These are phyloP conservation scores for Saturnispora ahearnii DNA, from an alignment of 805 yeast species.

Conservation along the genomic window DNA sequence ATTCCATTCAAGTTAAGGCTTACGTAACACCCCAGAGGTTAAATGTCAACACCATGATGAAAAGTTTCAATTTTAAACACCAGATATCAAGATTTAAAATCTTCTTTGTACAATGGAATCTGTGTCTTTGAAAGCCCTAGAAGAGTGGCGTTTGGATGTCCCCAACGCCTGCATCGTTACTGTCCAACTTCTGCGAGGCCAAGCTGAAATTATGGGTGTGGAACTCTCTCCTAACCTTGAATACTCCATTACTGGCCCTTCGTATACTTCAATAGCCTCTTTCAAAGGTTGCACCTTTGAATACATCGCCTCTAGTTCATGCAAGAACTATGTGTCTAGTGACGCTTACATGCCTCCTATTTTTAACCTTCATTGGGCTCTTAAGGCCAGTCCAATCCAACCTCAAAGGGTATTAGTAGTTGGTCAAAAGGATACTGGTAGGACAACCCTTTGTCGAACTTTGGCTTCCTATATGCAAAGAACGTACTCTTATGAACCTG, in stretches of 20 bases:
- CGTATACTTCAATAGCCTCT: constrained; percentile 47
- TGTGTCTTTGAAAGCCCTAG: constrained; percentile 1
- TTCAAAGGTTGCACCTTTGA: constrained; percentile 58
- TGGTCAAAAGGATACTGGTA: constrained; percentile 71
- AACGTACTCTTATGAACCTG: background rate
- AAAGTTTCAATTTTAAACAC: too few species aligned
- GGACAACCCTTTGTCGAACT: constrained; percentile 63
- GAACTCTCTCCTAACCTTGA: constrained; percentile 71
- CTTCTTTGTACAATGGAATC: background rate
- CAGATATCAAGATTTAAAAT: background rate
- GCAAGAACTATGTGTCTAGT: constrained; percentile 54
- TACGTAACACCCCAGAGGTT: background rate
- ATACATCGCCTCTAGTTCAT: constrained; percentile 35
- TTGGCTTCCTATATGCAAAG: constrained; percentile 70
- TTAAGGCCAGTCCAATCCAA: background rate
- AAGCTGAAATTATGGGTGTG: constrained; percentile 88
- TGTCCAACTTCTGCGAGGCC: constrained; percentile 45
- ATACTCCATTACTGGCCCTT: constrained; percentile 43
- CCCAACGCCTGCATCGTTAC: constrained; percentile 37
- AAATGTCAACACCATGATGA: background rate
- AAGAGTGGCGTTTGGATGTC: constrained; percentile 74
- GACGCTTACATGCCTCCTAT: constrained; percentile 34
- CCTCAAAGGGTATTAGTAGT: constrained; percentile 47
- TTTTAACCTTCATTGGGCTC: constrained; percentile 7
- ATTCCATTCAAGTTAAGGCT: background rate